Base-by-base conservation (phyloP, 176 grass and related monocot genomes). In the Ananas comosus region DNA sequence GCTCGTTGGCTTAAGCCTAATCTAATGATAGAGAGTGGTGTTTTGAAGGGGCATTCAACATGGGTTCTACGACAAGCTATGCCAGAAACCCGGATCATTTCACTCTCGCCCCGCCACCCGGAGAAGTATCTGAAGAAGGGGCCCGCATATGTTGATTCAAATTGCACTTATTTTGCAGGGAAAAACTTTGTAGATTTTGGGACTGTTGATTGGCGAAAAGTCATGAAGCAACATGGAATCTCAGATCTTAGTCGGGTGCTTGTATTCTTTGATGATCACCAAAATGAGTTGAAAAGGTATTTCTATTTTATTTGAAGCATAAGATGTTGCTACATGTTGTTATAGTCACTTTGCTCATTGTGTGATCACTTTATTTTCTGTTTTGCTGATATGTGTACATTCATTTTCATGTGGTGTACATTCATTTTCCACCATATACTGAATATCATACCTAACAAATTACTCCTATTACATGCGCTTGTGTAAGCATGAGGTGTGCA, bases 211-310 rank as follows among this genome's bases (percentile, higher is more conserved):
- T 97, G 89, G 93, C 50, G 2, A 1, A 97, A 76, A 19, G 17
- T 89, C 24, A 59, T 97, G 79, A 83, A 48, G 80, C 82, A 88
- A 53, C 86, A 97, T 72, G 86, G 77, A 27, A 25, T 97, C 80
- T 87, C 87, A 64, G 81, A 97, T 92, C 70, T 76, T n/a, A 83
- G 72, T 72, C 78, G 67, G 64, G 93, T 92, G 57, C 79, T 97
- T 75, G 77, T 97, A 64, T 97, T 97, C 74, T 92, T 97, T 78
- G 93, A 97, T 63, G 89, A 97, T 64, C 93, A 97, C 77, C 93
- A 97, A 71, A 90, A 82, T 76, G 86, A 92, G 80, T 72, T 97
- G 49, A 96, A 96, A 70, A 92, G 92, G 83, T 90, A 64, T 49
- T 61, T 61, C 13, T 21, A 59, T 14, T 1, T n/a, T 4, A 10